Base-by-base conservation (phyloP, 495 filamentous ascomycete species). In the Penicillium lagena region DNA sequence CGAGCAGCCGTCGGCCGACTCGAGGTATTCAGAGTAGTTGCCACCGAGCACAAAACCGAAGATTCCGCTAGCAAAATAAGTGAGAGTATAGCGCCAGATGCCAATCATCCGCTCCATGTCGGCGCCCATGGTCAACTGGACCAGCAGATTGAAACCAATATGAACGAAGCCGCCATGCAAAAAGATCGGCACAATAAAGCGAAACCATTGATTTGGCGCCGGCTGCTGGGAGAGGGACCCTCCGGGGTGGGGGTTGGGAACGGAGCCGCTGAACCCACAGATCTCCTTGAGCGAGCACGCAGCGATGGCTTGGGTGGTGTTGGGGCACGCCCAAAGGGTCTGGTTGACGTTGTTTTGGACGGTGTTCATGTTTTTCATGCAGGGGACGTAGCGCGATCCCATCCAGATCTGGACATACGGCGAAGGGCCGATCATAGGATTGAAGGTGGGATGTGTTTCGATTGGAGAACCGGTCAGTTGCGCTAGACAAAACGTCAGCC, bases 31-130 rank as follows among this genome's bases (percentile, higher is more conserved):
- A 9, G 91, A 89, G 53, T 86, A 96, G 63, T 96, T 98, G 12
- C 90, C 93, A 49, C 93, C 93, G 45, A 98, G 75, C 3, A 96
- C 87, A 59, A 96, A 96, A 12, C 93, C 93, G 58, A 96, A 98
- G 49, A 98, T 98, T 13, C 93, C 93, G 40, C 86, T 79, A 51
- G 80, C 80, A 47, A 98, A 74, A 63, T 98, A 98, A 39, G 95
- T 88, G 34, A 98, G 62, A 35, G 81, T 77, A 63, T 91, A 96
- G 38, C 93, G 81, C 54, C 95, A 74, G 34, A 82, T 78, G 3
- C 93, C 93, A 52, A 98, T 93, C 38, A 81, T 76, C 30, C 79
- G 74, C 66, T 98, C 93, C 80, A 98, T 93, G 48, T 96, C 93
- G 1, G 79, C 75, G 11, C 89, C 94, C 49, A 96, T 77, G 2